These are phyloP conservation scores for Lavandula angustifolia DNA, from an alignment of 257 asterid species.

Conservation along the genomic window DNA sequence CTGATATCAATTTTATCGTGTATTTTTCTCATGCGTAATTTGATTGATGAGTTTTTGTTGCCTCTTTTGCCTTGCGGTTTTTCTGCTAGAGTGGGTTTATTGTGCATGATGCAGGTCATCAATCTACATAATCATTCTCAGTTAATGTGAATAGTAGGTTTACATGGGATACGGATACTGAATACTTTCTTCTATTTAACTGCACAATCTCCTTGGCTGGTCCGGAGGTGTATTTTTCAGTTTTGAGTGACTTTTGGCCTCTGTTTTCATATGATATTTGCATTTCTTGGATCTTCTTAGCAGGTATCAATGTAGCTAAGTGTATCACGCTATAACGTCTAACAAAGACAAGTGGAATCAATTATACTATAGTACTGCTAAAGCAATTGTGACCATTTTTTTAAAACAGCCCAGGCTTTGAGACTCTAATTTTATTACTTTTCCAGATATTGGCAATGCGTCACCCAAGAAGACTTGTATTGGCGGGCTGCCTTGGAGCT, in stretches of 20 bases:
- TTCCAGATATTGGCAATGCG: slow-evolving; percentile 95
- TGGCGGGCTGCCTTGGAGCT: slow-evolving; percentile 94
- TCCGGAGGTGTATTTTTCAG: neutral
- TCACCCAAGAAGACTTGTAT: slow-evolving; percentile 87
- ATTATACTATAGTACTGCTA: neutral
- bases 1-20: neutral
- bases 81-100: neutral
- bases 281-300: slow-evolving; percentile 11
- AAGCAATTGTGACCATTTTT: slow-evolving; percentile 2
- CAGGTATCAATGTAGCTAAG: slow-evolving; percentile 6
- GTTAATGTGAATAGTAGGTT: neutral
- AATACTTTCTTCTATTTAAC: slow-evolving; percentile 5
- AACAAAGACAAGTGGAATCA: neutral
- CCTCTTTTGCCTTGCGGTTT: neutral
- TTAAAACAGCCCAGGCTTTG: neutral
- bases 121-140: neutral
- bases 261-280: neutral
- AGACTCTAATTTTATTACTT: slow-evolving; percentile 24
- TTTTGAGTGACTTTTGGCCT: neutral
- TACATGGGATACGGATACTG: slow-evolving; percentile 10
- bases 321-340: neutral
- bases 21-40: neutral
- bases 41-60: slow-evolving; percentile 15
- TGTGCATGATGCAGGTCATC: neutral
- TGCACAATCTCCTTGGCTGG: slow-evolving; percentile 4